Percentiles rank a stretch among this genome's conserved stretches.
Evolutionary conservation across 352 stramenopile species (phyloP).

Genomic region (Phytophthora boehmeriae): DNA sequence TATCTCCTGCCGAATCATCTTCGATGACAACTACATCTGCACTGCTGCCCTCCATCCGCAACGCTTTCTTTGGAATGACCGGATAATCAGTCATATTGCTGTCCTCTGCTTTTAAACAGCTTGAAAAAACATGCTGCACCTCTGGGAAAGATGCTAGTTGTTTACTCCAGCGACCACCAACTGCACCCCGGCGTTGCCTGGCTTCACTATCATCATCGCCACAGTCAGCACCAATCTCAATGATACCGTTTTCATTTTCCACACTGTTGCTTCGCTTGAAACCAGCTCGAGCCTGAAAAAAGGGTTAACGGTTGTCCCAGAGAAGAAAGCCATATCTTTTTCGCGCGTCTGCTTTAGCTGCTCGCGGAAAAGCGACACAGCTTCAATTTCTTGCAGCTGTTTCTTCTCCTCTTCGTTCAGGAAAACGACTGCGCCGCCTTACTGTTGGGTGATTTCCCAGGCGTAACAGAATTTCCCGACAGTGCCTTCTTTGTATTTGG

Average conservation of each 20-base stretch:
- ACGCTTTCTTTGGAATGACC: conserved; percentile 14
- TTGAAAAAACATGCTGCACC: conserved; percentile 46
- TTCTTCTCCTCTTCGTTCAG: conserved; percentile 69
- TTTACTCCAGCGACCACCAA: conserved; percentile 48
- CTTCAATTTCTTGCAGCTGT: conserved; percentile 73
- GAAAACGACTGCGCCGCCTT: conserved; percentile 64
- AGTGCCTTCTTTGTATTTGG: conserved; percentile 26
- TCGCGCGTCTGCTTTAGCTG: conserved; percentile 69
- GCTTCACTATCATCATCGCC: conserved; percentile 13
- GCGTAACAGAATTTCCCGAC: not conserved
- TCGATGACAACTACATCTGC: conserved; percentile 37
- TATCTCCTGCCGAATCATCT: conserved; percentile 31
- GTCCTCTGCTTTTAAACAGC: conserved; percentile 19
- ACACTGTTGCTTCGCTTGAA: conserved; percentile 25
- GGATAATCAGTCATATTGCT: conserved; percentile 7
- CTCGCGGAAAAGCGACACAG: conserved; percentile 63
- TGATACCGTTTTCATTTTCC: conserved; percentile 24
- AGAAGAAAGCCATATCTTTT: conserved; percentile 75
- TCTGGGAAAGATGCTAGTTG: conserved; percentile 41
- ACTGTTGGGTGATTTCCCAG: conserved; percentile 18
- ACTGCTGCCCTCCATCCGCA: not conserved
- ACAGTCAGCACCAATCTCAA: conserved; percentile 38
- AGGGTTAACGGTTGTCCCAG: conserved; percentile 64
- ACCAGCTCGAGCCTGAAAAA: conserved; percentile 55
- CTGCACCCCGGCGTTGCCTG: conserved; percentile 19